Conservation (phyloP, 2,329 filamentous ascomycete genomes). For the Calonectria hongkongensis region DNA sequence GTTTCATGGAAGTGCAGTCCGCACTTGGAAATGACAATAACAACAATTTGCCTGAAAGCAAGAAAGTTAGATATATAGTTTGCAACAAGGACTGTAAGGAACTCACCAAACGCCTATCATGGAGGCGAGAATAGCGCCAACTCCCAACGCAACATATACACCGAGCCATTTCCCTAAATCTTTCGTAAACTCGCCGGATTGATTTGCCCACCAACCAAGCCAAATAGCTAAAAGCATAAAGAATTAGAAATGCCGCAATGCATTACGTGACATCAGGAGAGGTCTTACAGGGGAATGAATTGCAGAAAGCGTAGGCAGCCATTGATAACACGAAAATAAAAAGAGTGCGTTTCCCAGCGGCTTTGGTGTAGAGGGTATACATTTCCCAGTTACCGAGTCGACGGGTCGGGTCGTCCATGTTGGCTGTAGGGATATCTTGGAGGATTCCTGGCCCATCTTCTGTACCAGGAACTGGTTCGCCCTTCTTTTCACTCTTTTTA, state of each 20-base stretch:
- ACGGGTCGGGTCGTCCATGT: conserved; percentile 27
- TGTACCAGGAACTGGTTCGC: background rate
- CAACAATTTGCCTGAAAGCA: conserved; percentile 24
- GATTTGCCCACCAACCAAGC: conserved; percentile 33
- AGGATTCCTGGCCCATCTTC: background rate
- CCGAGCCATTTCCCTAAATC: conserved; percentile 32
- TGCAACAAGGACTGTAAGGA: too few species aligned
- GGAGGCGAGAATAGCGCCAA: conserved; percentile 28
- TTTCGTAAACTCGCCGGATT: conserved; percentile 14
- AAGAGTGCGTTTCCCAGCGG: conserved; percentile 18
- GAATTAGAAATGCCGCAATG: background rate
- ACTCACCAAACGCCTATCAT: conserved; percentile 29
- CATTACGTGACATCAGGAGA: background rate
- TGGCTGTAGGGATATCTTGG: background rate
- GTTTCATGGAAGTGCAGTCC: conserved; percentile 32
- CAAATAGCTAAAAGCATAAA: conserved; percentile 12
- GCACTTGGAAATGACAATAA: conserved; percentile 31
- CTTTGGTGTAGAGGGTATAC: conserved; percentile 23
- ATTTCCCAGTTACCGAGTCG: conserved; percentile 33
- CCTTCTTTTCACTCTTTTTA: conserved; percentile 6
- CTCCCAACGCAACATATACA: conserved; percentile 30
- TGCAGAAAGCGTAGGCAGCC: conserved; percentile 32
- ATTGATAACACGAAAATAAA: conserved; percentile 19
- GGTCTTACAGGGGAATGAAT: conserved; percentile 24
- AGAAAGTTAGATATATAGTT: background rate